phyloP scores from a whole-genome alignment of 2,329 filamentous ascomycete genomes.

The Fusarium xylarioides region DNA sequence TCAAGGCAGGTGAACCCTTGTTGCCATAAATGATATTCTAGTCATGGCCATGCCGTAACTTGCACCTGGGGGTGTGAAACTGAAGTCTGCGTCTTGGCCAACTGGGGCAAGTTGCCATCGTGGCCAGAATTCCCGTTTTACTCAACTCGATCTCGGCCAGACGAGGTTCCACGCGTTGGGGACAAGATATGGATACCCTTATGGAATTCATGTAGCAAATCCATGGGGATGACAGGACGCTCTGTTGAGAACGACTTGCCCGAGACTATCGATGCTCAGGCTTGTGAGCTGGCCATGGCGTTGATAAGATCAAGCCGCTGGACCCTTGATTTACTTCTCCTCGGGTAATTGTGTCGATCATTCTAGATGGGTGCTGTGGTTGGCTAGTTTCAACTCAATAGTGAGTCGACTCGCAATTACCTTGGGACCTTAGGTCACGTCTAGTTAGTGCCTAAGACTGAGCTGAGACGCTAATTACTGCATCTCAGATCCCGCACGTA shows the following conservation, averaged over 20 bases:
- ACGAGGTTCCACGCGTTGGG: background rate
- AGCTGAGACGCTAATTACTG: conserved; percentile 3
- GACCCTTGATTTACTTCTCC: conserved; percentile 31
- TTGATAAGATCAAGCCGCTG: conserved; percentile 29
- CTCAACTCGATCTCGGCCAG: background rate
- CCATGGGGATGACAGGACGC: background rate
- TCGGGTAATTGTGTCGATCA: conserved; percentile 34
- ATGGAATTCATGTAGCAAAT: background rate
- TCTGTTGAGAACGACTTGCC: conserved; percentile 8
- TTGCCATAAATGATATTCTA: background rate
- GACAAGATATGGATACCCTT: background rate
- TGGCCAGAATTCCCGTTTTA: background rate
- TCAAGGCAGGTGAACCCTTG: conserved; percentile 6
- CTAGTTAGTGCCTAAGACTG: conserved; percentile 13
- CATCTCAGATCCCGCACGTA: conserved; percentile 17
- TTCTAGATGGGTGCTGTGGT: conserved; percentile 12
- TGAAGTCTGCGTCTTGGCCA: conserved; percentile 2
- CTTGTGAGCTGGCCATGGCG: conserved; percentile 17
- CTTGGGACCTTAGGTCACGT: background rate
- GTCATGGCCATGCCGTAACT: conserved; percentile 8
- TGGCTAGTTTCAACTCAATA: conserved; percentile 20
- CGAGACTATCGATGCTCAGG: conserved; percentile 14
- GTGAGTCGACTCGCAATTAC: background rate
- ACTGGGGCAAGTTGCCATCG: conserved; percentile 5
- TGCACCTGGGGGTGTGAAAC: background rate